phyloP scores from a whole-genome alignment of 192 early-diverging fungal genomes.

The Pecoramyces ruminantium region DNA sequence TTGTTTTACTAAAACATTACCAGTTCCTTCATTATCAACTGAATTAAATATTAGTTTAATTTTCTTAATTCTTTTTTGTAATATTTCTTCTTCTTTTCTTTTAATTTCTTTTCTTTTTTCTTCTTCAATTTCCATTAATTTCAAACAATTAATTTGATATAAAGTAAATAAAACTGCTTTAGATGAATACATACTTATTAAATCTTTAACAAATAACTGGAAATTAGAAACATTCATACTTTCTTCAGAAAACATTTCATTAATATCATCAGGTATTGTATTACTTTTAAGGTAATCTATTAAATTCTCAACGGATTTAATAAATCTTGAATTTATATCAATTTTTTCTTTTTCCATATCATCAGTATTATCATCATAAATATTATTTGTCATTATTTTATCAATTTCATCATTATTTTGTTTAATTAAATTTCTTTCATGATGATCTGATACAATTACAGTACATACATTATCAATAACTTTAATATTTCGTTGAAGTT shows the following conservation, averaged over 20 bases:
- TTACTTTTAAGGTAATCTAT: not conserved
- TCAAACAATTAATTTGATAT: not conserved
- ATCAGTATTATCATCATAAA: not conserved
- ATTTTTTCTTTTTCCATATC: not conserved
- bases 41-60: not conserved
- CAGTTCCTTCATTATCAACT: not conserved
- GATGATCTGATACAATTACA: not conserved
- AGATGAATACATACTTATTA: not conserved
- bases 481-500: not conserved
- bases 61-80: not conserved
- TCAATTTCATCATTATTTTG: not conserved
- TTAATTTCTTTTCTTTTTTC: not conserved
- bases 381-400: not conserved
- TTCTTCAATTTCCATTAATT: not conserved
- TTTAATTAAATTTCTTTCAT: not conserved
- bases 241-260: no score
- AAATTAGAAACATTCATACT: not conserved
- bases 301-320: not conserved
- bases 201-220: not conserved
- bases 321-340: not conserved
- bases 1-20: not conserved
- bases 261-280: not conserved
- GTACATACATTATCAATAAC: not conserved
- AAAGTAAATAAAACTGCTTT: not conserved
- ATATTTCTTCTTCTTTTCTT: not conserved